Base-by-base conservation (phyloP, 768 basidiomycete genomes). In the Suillus subluteus region DNA sequence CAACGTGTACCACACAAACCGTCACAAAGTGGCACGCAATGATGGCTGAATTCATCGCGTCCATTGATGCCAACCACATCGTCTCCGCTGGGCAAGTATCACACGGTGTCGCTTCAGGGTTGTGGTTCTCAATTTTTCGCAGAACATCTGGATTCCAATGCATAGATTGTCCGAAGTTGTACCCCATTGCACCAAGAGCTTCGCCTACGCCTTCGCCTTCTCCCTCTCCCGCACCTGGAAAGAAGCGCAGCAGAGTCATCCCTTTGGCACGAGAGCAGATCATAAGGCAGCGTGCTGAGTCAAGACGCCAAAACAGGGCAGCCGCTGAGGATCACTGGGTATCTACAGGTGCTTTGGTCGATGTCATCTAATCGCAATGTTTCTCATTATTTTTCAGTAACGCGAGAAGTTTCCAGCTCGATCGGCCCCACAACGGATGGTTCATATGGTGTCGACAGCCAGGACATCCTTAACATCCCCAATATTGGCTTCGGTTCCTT, bases 31-130 rank as follows among this genome's bases (percentile, higher is more conserved):
- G 87, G 87, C 82, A 81, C 6, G 77, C 76, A 56, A 76, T 80
- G n/a, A 85, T 88, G 26, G 86, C 85, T 6, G 85, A 86, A 1
- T 88, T 81, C 76, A 87, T 89, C 80, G 86, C 88, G 71, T 82
- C 84, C 15, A 82, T 89, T 63, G 88, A 88, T 75, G 67, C 77
- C 16, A 88, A 88, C 76, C 87, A 88, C 68, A 80, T 88, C 37
- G 87, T 89, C 7, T 84, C 81, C 3, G 26, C 58, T 4, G 58
- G 58, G 58, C 30, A 61, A 30, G 58, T 61, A 4, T 30, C 26
- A 6, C 21, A 21, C 6, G 6, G 16, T 41, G 6, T 21, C 16
- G 26, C 11, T 61, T 41, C 12, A 30, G 9, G 18, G 3, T 52
- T 40, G 16, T 40, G 12, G 26, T 30, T 5, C 62, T 62, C 26